Evolutionary conservation across 2,329 filamentous ascomycete genomes (phyloP), one percentile per base, ranked within the genome.

Genomic region (Xylaria sp.): DNA sequence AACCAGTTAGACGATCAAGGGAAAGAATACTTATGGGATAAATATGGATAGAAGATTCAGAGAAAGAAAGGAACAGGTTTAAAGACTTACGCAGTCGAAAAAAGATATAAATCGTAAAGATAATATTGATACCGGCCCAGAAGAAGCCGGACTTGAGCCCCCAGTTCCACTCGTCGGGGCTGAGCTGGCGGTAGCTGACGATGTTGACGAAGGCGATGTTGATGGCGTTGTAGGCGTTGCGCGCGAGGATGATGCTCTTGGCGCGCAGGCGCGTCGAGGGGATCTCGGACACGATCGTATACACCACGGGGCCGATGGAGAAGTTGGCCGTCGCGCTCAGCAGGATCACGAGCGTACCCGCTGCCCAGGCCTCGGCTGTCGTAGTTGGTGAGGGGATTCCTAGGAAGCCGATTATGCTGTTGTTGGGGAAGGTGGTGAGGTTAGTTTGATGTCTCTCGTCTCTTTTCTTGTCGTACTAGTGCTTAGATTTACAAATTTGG

Each of bases 251-350:
- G 20, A 85, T 81, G 20, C 83, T 84, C 75, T 84, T 84, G 39
- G 80, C 78, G 39, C 82, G 80, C 13, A 85, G 79, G 10, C 83
- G 81, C 3, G 81, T 81, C 0, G 83, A 84, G 0, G 83, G 82
- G 12, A 82, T 80, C 69, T 86, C 84, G 2, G 83, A 79, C 1
- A 84, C 86, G 74, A 86, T 80, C 8, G 81, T 80, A 73, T 84
- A 86, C 10, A 82, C 80, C 13, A 84, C 80, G 1, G 83, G 83
- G 0, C 83, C 84, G 36, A 85, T 78, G 2, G 82, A 84, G 67
- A 82, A 78, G 74, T 83, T 83, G 72, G 85, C 85, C 3, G 80
- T 76, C 57, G 82, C 79, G 5, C 80, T 82, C 48, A 81, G 81
- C 7, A 84, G 73, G 12, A 86, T 72, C 0, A 85, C 77, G 62